These are phyloP conservation scores for Marchantia polymorpha DNA, from an alignment of 225 moss, liverwort and hornwort species.

Conservation along the genomic window DNA sequence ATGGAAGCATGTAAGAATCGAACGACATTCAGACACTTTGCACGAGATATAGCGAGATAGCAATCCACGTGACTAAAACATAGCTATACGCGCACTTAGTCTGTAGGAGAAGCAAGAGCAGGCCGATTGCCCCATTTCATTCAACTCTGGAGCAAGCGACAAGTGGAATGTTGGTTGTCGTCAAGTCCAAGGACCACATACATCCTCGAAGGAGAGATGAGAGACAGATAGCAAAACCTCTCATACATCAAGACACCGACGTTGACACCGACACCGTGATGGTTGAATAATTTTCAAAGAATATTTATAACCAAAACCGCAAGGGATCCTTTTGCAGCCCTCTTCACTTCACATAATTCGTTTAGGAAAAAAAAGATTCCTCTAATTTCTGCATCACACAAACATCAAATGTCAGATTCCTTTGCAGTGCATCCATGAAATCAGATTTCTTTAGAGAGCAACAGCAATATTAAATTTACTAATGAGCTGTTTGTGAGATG, in stretches of 20 bases:
- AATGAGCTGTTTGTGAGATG: too few species aligned
- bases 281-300: background rate
- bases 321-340: slow-evolving; percentile 9
- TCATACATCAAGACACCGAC: background rate
- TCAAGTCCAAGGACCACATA: background rate
- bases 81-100: too few species aligned
- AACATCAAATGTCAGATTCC: background rate
- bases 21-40: too few species aligned
- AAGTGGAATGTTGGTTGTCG: too few species aligned
- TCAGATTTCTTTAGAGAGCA: too few species aligned
- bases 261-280: background rate
- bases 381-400: slow-evolving; percentile 15
- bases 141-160: too few species aligned
- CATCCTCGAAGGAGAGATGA: background rate
- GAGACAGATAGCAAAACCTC: background rate
- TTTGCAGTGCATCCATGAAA: background rate
- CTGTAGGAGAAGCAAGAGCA: too few species aligned
- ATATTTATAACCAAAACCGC: slow-evolving; percentile 19
- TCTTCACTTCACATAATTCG: slow-evolving; percentile 5
- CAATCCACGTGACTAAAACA: too few species aligned
- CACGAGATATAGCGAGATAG: too few species aligned
- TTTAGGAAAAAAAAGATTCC: background rate
- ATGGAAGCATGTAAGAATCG: too few species aligned
- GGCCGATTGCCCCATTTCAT: too few species aligned
- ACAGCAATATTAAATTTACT: too few species aligned